Evolutionary conservation across 169 alveolate species (phyloP), one percentile per base, ranked within the genome.

Genomic region (Babesia caballi): DNA sequence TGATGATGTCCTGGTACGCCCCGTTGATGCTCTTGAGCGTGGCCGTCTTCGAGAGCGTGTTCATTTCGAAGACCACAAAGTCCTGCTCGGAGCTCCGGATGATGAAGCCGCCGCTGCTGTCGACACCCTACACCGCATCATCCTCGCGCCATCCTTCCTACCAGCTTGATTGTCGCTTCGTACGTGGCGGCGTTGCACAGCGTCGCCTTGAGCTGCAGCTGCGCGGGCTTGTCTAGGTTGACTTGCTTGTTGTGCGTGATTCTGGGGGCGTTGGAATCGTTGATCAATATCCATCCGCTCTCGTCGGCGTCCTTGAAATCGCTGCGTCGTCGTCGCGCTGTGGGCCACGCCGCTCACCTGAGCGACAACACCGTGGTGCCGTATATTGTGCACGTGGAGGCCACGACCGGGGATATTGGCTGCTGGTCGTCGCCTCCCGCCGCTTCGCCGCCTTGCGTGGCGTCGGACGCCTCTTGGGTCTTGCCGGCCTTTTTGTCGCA

Each of bases 231-330:
- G 74, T 36, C 72, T 12, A 75, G n/a, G 52, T 59, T 70, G 15
- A 61, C 80, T 19, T 60, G 84, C 33, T 61, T 58, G 57, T 63
- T 70, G 28, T 72, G 72, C 27, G 84, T 81, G n/a, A 70, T 54
- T 32, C 65, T 60, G 21, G 65, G 67, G n/a, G 63, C 25, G 28
- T 81, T 81, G 40, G 67, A 59, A 11, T 70, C 82, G 23, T 54
- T 81, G 57, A 81, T 35, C 25, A 81, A 7, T 17, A 81, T 47
- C 88, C 88, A 81, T 15, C 81, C 83, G 28, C 28, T 59, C 7
- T 47, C 88, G 0, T 69, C 63, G 17, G 69, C 50, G 27, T 66
- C 69, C 47, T 42, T 57, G 46, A 69, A 80, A 30, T 80, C 88
- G 28, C 88, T 80, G 77, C 5, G 23, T 14, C 30, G 0, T 7